Evolutionary conservation across 352 stramenopile genomes (phyloP).

Genomic region (Phytophthora hybrid): DNA sequence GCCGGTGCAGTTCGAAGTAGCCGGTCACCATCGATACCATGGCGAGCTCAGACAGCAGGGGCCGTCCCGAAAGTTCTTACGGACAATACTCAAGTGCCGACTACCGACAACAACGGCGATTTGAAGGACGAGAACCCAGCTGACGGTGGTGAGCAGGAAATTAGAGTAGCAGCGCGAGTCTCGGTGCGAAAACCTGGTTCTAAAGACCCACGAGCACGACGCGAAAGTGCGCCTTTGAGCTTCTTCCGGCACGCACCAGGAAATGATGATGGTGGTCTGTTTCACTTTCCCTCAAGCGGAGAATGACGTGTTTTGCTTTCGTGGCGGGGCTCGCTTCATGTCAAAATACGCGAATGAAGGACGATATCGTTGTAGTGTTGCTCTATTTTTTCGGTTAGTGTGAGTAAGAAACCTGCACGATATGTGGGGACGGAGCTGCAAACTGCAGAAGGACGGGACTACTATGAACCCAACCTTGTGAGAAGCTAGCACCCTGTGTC

Average conservation of each 20-base stretch:
- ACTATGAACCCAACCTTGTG: constrained; percentile 8
- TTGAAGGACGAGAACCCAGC: background rate
- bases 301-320: background rate
- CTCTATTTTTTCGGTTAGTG: constrained; percentile 35
- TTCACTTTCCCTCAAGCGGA: constrained; percentile 34
- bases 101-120: constrained; percentile 8
- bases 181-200: background rate
- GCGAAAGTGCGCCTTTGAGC: constrained; percentile 14
- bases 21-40: constrained; percentile 21
- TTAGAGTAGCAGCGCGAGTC: constrained; percentile 9
- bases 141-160: constrained; percentile 15
- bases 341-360: background rate
- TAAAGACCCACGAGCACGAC: constrained; percentile 1
- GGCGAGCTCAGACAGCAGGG: constrained; percentile 45
- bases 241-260: constrained; percentile 13
- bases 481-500: constrained; percentile 1
- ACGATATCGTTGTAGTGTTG: constrained; percentile 20
- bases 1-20: constrained; percentile 30
- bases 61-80: constrained; percentile 16
- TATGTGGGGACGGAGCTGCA: constrained; percentile 21
- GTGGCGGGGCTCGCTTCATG: background rate
- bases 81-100: background rate
- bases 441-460: constrained; percentile 6
- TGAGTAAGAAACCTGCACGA: constrained; percentile 17
- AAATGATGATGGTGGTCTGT: constrained; percentile 27